Conservation (phyloP, 1,139 yeast species). For the Hyphopichia wangnamkhiaoensis region DNA sequence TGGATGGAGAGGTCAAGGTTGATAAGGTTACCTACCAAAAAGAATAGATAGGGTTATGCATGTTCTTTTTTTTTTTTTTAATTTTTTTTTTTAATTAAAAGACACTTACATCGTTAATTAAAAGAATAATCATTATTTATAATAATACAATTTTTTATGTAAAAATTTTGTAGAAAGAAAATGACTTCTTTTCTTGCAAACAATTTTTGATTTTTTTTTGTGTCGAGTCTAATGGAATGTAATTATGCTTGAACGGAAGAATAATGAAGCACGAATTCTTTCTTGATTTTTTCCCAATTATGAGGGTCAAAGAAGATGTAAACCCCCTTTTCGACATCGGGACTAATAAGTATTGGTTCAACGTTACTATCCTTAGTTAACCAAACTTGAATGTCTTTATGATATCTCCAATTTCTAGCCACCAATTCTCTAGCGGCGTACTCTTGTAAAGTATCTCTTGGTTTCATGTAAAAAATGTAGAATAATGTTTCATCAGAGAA, state of each 20-base stretch:
- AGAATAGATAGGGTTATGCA: conserved; percentile 29
- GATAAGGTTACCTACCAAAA: conserved; percentile 85
- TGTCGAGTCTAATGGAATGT: conserved; percentile 2
- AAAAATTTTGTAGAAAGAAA: background rate
- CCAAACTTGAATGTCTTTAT: conserved; percentile 95
- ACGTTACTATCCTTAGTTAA: conserved; percentile 88
- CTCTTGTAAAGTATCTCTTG: conserved; percentile 91
- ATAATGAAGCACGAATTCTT: conserved; percentile 74
- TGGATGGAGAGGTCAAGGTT: conserved; percentile 84
- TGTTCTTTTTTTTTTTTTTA: background rate
- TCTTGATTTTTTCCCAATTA: conserved; percentile 92
- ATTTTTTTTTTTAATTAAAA: no score
- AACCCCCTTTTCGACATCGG: conserved; percentile 91
- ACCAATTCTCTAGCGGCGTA: conserved; percentile 88
- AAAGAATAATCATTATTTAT: background rate
- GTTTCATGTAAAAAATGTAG: conserved; percentile 90
- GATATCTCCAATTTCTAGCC: conserved; percentile 95
- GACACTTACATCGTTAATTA: background rate
- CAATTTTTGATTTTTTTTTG: no score
- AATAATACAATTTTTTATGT: conserved; percentile 1
- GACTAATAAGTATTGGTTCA: conserved; percentile 84
- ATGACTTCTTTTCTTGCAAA: no score
- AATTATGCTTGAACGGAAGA: conserved; percentile 47
- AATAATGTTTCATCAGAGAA: conserved; percentile 92
- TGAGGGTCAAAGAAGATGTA: conserved; percentile 95